A percentile compares a stretch with the other conserved stretches of the same genome.
phyloP scores from a whole-genome alignment of 768 basidiomycete genomes.

The Paxillus ammoniavirescens region DNA sequence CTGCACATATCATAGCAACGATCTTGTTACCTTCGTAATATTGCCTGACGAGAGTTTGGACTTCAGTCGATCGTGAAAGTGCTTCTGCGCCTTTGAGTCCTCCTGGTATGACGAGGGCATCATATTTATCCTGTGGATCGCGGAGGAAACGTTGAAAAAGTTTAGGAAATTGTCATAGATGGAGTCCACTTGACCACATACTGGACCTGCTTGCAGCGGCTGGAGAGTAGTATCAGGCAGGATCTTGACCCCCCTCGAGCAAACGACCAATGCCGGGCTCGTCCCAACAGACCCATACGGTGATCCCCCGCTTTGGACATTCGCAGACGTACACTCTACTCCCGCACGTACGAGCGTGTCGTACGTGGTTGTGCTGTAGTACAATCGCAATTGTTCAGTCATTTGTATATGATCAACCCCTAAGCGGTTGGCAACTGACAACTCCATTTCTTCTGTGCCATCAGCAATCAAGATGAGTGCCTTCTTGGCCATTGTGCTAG shows the following conservation, averaged over 20 bases:
- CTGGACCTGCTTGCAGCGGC: conserved; percentile 44
- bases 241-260: conserved; percentile 74
- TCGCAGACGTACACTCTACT: conserved; percentile 63
- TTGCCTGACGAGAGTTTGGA: conserved; percentile 60
- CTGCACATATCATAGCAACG: conserved; percentile 87
- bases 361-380: conserved; percentile 69
- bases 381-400: background rate
- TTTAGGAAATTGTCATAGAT: background rate
- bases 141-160: background rate
- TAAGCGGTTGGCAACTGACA: conserved; percentile 46
- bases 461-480: conserved; percentile 76
- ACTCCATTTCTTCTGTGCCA: conserved; percentile 90
- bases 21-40: conserved; percentile 43
- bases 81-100: conserved; percentile 78
- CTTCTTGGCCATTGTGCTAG: conserved; percentile 25
- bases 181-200: conserved; percentile 25
- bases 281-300: conserved; percentile 22
- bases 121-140: conserved; percentile 53
- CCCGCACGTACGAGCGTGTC: conserved; percentile 82
- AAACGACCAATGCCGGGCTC: conserved; percentile 51
- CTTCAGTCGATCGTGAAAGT: conserved; percentile 54
- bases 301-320: conserved; percentile 40
- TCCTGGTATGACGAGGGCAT: conserved; percentile 73
- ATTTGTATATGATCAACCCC: background rate
- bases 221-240: conserved; percentile 62